phyloP scores from a whole-genome alignment of 176 grass and related monocot species.

The Elaeis guineensis region DNA sequence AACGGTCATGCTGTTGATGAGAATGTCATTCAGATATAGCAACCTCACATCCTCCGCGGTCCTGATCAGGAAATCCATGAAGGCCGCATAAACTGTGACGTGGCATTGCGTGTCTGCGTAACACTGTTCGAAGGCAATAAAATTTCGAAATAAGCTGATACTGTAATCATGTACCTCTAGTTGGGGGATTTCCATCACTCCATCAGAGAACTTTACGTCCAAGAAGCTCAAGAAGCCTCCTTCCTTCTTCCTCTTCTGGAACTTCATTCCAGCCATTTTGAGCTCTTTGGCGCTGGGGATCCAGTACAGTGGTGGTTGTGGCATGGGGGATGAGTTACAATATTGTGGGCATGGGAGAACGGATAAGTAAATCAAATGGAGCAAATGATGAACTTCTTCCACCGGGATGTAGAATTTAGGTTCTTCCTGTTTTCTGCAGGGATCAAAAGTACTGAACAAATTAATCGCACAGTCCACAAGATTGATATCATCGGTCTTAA shows the following conservation, averaged over 20 bases:
- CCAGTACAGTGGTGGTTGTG: not conserved
- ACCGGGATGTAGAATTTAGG: not conserved
- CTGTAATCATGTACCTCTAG: not conserved
- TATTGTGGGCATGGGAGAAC: not conserved
- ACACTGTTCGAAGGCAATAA: conserved; percentile 20
- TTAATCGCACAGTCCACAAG: too few species aligned
- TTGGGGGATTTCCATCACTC: conserved; percentile 4
- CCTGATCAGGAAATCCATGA: not conserved
- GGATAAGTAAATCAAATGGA: not conserved
- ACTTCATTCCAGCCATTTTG: not conserved
- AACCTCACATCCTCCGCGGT: not conserved
- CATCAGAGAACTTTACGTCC: conserved; percentile 3
- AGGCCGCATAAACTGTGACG: too few species aligned
- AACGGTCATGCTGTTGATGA: not conserved
- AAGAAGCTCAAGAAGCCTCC: not conserved
- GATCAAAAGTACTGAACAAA: not conserved
- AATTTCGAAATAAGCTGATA: not conserved
- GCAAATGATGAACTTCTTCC: not conserved
- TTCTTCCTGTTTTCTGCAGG: not conserved
- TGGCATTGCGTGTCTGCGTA: not conserved
- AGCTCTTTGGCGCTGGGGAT: not conserved
- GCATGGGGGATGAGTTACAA: not conserved
- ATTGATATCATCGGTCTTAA: too few species aligned
- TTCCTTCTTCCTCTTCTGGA: not conserved
- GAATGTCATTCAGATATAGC: not conserved